Conservation (phyloP, 208 protist species). For the Trypanosoma theileri region DNA sequence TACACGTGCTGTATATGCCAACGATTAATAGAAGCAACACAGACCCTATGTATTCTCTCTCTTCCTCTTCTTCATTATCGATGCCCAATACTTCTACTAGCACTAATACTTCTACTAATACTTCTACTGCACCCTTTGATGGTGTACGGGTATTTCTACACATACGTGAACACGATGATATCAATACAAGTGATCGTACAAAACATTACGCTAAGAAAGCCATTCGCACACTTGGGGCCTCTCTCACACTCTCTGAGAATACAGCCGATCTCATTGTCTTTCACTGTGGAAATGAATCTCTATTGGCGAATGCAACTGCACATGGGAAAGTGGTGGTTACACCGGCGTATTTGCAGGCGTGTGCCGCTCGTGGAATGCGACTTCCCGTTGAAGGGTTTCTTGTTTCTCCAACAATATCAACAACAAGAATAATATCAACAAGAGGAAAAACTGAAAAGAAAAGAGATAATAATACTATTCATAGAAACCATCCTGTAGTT, state of each 20-base stretch:
- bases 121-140: conserved; percentile 23
- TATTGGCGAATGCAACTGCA: conserved; percentile 27
- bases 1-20: no score
- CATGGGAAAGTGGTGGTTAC: conserved; percentile 44
- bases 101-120: not conserved
- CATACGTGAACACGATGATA: conserved; percentile 35
- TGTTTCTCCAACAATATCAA: not conserved
- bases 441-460: conserved; percentile 23
- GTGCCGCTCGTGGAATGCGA: conserved; percentile 25
- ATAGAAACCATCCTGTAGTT: not conserved
- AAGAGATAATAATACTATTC: not conserved
- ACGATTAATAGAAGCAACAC: no score
- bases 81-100: not conserved
- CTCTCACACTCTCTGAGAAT: conserved; percentile 47
- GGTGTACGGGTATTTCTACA: conserved; percentile 62
- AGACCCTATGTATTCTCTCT: no score
- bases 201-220: conserved; percentile 30
- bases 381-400: conserved; percentile 31
- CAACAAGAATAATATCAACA: not conserved
- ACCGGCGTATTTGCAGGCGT: conserved; percentile 53
- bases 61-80: not conserved
- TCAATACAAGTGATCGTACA: not conserved
- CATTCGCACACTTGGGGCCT: conserved; percentile 54
- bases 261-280: conserved; percentile 61
- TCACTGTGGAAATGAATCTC: conserved; percentile 37